A percentile compares a stretch with the other conserved stretches of the same genome.
phyloP scores from a whole-genome alignment of 805 yeast species.

The Saturnispora mendoncae region DNA sequence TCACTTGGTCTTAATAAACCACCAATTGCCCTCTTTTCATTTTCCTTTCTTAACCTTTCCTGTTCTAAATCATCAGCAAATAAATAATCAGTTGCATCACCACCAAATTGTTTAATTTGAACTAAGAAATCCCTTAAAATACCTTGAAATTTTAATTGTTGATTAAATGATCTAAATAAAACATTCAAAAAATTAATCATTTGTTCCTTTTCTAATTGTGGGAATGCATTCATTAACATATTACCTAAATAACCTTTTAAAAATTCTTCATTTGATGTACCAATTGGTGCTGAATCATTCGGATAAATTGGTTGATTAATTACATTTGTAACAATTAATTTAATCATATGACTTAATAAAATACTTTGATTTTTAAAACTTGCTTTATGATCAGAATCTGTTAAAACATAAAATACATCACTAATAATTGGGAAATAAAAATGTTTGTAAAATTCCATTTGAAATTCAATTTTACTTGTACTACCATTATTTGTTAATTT shows the following conservation, averaged over 20 bases:
- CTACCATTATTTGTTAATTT: slow-evolving; percentile 42
- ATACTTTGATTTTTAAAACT: slow-evolving; percentile 87
- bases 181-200: slow-evolving; percentile 73
- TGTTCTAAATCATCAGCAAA: slow-evolving; percentile 88
- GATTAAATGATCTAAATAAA: slow-evolving; percentile 63
- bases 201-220: slow-evolving; percentile 79
- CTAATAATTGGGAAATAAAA: slow-evolving; percentile 83
- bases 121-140: slow-evolving; percentile 91
- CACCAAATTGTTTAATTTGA: slow-evolving; percentile 92
- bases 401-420: slow-evolving; percentile 86
- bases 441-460: slow-evolving; percentile 79
- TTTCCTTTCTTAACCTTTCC: slow-evolving; percentile 50
- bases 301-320: slow-evolving; percentile 72
- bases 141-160: slow-evolving; percentile 67
- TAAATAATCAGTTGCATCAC: slow-evolving; percentile 88
- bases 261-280: slow-evolving; percentile 72
- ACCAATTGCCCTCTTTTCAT: slow-evolving; percentile 79
- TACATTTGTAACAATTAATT: slow-evolving; percentile 67
- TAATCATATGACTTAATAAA: slow-evolving; percentile 73
- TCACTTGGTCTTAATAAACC: slow-evolving; percentile 93
- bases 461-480: slow-evolving; percentile 41
- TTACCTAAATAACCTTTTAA: slow-evolving; percentile 74
- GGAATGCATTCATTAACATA: slow-evolving; percentile 83
- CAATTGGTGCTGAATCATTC: slow-evolving; percentile 73
- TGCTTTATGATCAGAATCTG: slow-evolving; percentile 96